A percentile compares a stretch with the other conserved stretches of the same genome.
phyloP scores from a whole-genome alignment of 495 filamentous ascomycete genomes.

The Neurospora tetraspora region DNA sequence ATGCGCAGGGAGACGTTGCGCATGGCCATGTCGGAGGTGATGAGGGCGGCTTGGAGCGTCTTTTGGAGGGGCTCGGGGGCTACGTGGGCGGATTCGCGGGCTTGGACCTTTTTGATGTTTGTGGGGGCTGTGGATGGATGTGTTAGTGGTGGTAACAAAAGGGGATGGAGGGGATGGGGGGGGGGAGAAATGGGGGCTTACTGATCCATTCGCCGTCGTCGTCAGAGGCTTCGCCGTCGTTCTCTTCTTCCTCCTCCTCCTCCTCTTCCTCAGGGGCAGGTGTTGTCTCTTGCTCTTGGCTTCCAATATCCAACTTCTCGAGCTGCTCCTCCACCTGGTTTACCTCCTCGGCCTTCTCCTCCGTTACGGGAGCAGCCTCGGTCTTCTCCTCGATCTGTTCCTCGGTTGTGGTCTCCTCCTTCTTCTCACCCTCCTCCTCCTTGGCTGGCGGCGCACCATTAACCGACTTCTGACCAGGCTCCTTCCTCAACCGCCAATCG shows the following conservation, averaged over 20 bases:
- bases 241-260: constrained; percentile 42
- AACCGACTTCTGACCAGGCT: constrained; percentile 63
- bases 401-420: constrained; percentile 32
- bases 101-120: constrained; percentile 79
- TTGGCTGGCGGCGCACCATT: constrained; percentile 57
- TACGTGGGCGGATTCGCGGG: constrained; percentile 44
- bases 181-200: constrained; percentile 1
- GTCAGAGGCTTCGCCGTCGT: constrained; percentile 17
- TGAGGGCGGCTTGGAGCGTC: constrained; percentile 69
- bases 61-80: constrained; percentile 41
- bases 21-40: constrained; percentile 94
- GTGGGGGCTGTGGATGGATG: constrained; percentile 43
- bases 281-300: not conserved
- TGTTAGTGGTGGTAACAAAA: not conserved
- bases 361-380: not conserved
- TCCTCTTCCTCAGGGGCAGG: not conserved
- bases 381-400: not conserved
- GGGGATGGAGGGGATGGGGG: too few species aligned
- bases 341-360: constrained; percentile 39
- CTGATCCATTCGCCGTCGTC: constrained; percentile 62
- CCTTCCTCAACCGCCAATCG: constrained; percentile 63
- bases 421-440: constrained; percentile 3
- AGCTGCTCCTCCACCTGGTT: constrained; percentile 8
- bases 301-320: constrained; percentile 5
- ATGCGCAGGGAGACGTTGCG: constrained; percentile 92